Evolutionary conservation across 2,329 filamentous ascomycete genomes (phyloP), one percentile per base, ranked within the genome.

Genomic region (Ophiostoma ips): DNA sequence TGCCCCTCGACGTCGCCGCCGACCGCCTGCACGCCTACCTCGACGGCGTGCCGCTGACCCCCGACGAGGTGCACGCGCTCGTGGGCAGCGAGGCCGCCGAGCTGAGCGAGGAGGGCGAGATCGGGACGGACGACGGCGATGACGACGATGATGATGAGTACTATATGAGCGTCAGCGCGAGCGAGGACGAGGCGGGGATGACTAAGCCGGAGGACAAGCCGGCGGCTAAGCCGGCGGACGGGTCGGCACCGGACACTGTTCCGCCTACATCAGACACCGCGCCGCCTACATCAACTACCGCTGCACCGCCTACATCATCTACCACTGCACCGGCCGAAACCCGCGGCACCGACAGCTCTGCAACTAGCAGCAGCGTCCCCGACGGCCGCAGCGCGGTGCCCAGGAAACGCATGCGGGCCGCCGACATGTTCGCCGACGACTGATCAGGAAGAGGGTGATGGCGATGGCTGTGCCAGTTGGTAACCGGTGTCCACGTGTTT

Each of bases 361-460:
- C 24, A 4, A 28, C 24, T 28, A n/a, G n/a, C n/a, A n/a, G n/a
- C n/a, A n/a, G n/a, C n/a, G n/a, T n/a, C n/a, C n/a, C 24, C 24
- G 24, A 28, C 24, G 4, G 24, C 24, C 24, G 40, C 8, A 28
- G n/a, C 11, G 40, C 10, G 6, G 21, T 24, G 16, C 40, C 40
- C 11, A 15, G 76, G 58, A 83, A 76, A 60, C 75, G 83, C 54
- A 83, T 86, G 64, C 79, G 80, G 57, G 85, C 86, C 5, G 84
- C 84, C 57, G 86, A 92, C 61, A 89, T 92, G 85, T 94, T 92
- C 75, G 85, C 83, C 11, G 83, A 84, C 40, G 24, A 43, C 15
- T 43, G 18, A 41, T 30, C 30, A 38, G 48, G 35, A 30, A 8
- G 34, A n/a, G 28, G 18, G 36, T 13, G 35, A 35, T 3, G 12